These are phyloP conservation scores for Aspergillus panamensis DNA, from an alignment of 495 filamentous ascomycete species.

Conservation along the genomic window DNA sequence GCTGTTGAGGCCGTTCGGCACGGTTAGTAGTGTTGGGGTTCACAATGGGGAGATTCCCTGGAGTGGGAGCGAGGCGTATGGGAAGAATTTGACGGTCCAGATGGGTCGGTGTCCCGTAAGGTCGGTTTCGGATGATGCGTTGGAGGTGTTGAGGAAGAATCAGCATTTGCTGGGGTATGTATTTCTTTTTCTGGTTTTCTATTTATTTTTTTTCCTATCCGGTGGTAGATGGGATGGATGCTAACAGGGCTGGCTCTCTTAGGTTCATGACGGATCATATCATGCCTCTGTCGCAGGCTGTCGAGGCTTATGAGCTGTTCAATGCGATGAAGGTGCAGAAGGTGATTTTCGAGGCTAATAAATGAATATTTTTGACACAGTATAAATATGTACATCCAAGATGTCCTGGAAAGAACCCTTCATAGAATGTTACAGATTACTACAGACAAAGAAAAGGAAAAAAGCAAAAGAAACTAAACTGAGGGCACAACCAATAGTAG, in stretches of 20 bases:
- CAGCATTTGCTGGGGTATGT: slow-evolving; percentile 77
- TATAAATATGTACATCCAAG: not conserved
- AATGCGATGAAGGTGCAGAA: slow-evolving; percentile 93
- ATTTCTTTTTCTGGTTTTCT: too few species aligned
- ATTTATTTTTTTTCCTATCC: not conserved
- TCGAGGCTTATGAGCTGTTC: slow-evolving; percentile 88
- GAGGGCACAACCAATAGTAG: not conserved
- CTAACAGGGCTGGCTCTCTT: slow-evolving; percentile 9
- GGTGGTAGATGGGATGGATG: slow-evolving; percentile 20
- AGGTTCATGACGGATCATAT: slow-evolving; percentile 94
- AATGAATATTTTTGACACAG: slow-evolving; percentile 24
- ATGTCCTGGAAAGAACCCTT: not conserved
- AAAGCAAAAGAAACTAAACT: not conserved
- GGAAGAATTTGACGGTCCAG: slow-evolving; percentile 85
- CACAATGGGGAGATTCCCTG: slow-evolving; percentile 93
- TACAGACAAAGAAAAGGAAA: not conserved
- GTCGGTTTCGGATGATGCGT: slow-evolving; percentile 73
- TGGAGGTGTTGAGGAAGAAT: slow-evolving; percentile 75
- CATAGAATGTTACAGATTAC: too few species aligned
- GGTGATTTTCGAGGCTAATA: slow-evolving; percentile 56
- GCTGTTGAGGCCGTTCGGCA: slow-evolving; percentile 79
- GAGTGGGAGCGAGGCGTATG: slow-evolving; percentile 76
- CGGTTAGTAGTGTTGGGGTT: slow-evolving; percentile 86
- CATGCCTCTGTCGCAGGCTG: slow-evolving; percentile 80
- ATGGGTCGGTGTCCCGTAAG: slow-evolving; percentile 94